Evolutionary conservation across 495 filamentous ascomycete species (phyloP).

Genomic region (Aspergillus baeticus): DNA sequence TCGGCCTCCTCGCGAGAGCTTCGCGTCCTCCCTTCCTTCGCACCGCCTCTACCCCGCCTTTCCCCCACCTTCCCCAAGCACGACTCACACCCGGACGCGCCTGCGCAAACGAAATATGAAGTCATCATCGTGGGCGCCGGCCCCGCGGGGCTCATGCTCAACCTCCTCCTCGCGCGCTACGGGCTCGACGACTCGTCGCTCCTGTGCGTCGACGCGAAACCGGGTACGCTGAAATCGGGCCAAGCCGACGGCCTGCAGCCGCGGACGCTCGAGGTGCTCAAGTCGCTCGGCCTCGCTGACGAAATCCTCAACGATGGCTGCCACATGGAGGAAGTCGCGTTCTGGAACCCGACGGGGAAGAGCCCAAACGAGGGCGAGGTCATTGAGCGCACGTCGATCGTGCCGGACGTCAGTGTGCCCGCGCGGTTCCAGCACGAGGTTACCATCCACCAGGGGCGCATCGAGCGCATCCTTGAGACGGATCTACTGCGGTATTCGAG

Average conservation of each 20-base stretch:
- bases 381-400: constrained; percentile 51
- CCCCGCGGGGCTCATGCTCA: constrained; percentile 48
- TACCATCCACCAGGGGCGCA: constrained; percentile 61
- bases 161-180: constrained; percentile 47
- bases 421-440: constrained; percentile 53
- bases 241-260: constrained; percentile 65
- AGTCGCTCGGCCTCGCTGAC: constrained; percentile 36
- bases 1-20: constrained; percentile 37
- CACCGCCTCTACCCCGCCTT: constrained; percentile 40
- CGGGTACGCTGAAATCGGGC: constrained; percentile 44
- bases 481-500: constrained; percentile 49
- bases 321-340: constrained; percentile 43
- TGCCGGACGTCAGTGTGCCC: constrained; percentile 45
- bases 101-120: constrained; percentile 33
- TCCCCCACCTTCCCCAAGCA: constrained; percentile 11
- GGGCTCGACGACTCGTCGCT: constrained; percentile 42
- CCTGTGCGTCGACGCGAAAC: constrained; percentile 48
- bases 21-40: constrained; percentile 42
- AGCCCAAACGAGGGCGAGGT: constrained; percentile 42
- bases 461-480: constrained; percentile 61
- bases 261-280: constrained; percentile 65
- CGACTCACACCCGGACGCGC: constrained; percentile 2
- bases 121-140: constrained; percentile 47
- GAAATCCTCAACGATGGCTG: constrained; percentile 39
- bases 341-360: constrained; percentile 49